A percentile compares a stretch with the other conserved stretches of the same genome.
Evolutionary conservation across 2,329 filamentous ascomycete genomes (phyloP).

Genomic region (Aspergillus hortae): DNA sequence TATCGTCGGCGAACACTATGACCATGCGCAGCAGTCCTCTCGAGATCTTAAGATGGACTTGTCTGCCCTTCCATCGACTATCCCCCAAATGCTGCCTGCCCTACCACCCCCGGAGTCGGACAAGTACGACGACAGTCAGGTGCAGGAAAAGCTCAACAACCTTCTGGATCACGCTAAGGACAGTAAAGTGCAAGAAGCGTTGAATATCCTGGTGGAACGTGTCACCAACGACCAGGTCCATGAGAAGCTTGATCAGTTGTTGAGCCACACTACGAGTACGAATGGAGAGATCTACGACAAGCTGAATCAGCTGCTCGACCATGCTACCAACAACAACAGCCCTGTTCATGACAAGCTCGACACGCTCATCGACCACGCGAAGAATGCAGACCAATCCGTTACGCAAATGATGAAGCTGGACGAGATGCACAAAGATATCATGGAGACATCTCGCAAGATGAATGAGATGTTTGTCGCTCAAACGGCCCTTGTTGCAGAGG

Average conservation of each 20-base stretch:
- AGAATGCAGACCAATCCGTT: constrained; percentile 65
- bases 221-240: constrained; percentile 53
- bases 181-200: constrained; percentile 56
- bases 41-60: constrained; percentile 58
- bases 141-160: constrained; percentile 58
- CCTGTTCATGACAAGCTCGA: constrained; percentile 35
- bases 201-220: constrained; percentile 46
- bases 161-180: constrained; percentile 45
- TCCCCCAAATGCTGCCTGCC: constrained; percentile 57
- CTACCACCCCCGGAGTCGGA: constrained; percentile 47
- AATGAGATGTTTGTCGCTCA: constrained; percentile 60
- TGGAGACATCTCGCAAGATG: constrained; percentile 78
- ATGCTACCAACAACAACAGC: constrained; percentile 25
- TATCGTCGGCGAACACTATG: constrained; percentile 80
- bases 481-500: constrained; percentile 59
- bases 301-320: constrained; percentile 46
- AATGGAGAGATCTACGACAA: constrained; percentile 55
- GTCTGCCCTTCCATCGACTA: constrained; percentile 47
- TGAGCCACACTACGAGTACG: constrained; percentile 29
- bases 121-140: constrained; percentile 59
- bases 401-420: constrained; percentile 78
- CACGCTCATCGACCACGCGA: constrained; percentile 49
- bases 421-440: constrained; percentile 82
- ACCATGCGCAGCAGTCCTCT: constrained; percentile 71
- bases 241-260: constrained; percentile 54